Base-by-base conservation (phyloP, 306 rosid genomes). In the Corylus heterophylla region DNA sequence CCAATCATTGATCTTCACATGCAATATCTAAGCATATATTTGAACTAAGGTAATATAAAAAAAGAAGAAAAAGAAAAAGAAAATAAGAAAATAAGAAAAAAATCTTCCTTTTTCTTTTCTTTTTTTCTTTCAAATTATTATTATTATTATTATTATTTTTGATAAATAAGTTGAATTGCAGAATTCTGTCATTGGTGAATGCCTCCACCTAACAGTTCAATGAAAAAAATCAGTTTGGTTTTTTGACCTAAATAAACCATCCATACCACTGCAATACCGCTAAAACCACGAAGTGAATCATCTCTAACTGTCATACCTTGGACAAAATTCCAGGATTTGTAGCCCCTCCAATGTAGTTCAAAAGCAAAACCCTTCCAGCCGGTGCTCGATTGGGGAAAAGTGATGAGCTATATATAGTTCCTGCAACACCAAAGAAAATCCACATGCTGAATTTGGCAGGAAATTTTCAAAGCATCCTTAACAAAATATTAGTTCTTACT, bases 311-410 rank as follows among this genome's bases (percentile, higher is more conserved):
- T 42, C 85, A 71, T 50, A 95, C 99, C 98, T 92, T 81, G 56
- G 97, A 88, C 83, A 92, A 54, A 82, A 95, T 93, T 63, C 85
- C 97, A 50, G 96, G 74, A 87, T 95, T 95, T 50, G 93, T 92
- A 70, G 98, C 97, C 79, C 99, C 99, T 88, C 99, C 99, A 78
- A 95, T 91, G 87, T 91, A 95, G 89, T 95, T 95, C 90, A 91
- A 83, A 75, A 95, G 99, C 55, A 95, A 86, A 59, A 95, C 87
- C 90, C 98, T 93, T 83, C 98, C 99, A 69, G 84, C 83, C 48
- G 97, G 99, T 69, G 98, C 97, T 81, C 99, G 89, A 86, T 90
- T 89, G 67, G 99, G 94, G 83, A 95, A 95, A 79, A 95, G 97
- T 62, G 99, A 90, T 20, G 99, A 93, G 88, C 99, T 93, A 89